phyloP scores from a whole-genome alignment of 1,284 basidiomycete genomes.

The Naganishia liquefaciens region DNA sequence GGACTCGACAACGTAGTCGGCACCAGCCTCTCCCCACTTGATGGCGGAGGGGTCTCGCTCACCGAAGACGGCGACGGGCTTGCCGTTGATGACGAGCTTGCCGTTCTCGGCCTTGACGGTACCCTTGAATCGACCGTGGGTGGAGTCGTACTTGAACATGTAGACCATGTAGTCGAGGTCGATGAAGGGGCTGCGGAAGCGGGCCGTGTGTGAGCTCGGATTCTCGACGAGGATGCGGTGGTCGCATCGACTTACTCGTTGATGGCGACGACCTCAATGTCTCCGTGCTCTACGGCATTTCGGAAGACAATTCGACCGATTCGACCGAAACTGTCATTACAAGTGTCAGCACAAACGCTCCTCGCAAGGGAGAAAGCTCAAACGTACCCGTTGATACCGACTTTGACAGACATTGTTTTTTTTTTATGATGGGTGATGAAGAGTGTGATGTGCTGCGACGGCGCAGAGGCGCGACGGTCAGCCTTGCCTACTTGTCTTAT shows the following conservation, averaged over 20 bases:
- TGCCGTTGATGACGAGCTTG: slow-evolving; percentile 85
- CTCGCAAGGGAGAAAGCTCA: slow-evolving; percentile 29
- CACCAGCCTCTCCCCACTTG: slow-evolving; percentile 76
- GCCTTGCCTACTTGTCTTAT: neutral
- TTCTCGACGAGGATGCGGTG: slow-evolving; percentile 4
- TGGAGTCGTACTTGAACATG: slow-evolving; percentile 99
- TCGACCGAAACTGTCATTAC: slow-evolving; percentile 65
- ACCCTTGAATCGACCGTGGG: slow-evolving; percentile 94
- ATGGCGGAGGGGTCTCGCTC: slow-evolving; percentile 89
- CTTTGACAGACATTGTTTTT: slow-evolving; percentile 64
- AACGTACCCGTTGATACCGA: slow-evolving; percentile 89
- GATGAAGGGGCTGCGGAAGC: slow-evolving; percentile 88
- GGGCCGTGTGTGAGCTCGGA: neutral
- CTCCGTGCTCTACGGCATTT: slow-evolving; percentile 79
- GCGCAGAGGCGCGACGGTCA: neutral
- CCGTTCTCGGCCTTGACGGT: slow-evolving; percentile 78
- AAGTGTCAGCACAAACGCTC: slow-evolving; percentile 54
- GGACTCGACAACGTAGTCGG: slow-evolving; percentile 94
- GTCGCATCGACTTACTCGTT: slow-evolving; percentile 71
- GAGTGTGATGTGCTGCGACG: slow-evolving; percentile 9
- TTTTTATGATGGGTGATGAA: slow-evolving; percentile 35
- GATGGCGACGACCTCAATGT: slow-evolving; percentile 79
- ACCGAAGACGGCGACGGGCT: slow-evolving; percentile 74
- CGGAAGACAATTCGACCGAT: slow-evolving; percentile 97
- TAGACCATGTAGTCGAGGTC: slow-evolving; percentile 97